Percentiles rank a stretch among this genome's conserved stretches.
phyloP scores from a whole-genome alignment of 352 stramenopile species.

The Phytophthora aleatoria region DNA sequence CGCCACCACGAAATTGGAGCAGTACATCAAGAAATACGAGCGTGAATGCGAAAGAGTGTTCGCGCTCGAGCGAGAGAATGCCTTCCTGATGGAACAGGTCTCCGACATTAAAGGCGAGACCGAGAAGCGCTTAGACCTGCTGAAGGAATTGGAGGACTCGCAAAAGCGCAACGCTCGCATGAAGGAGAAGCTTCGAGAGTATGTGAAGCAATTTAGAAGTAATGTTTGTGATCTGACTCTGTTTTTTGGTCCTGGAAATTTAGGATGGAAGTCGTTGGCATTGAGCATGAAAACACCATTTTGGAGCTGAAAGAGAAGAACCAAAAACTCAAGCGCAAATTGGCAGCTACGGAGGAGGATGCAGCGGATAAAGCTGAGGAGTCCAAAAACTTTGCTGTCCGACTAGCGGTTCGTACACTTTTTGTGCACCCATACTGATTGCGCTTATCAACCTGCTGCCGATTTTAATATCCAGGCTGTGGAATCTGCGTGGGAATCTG shows the following conservation, averaged over 20 bases:
- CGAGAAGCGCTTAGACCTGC: slow-evolving; percentile 70
- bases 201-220: neutral
- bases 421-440: neutral
- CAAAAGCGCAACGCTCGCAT: slow-evolving; percentile 71
- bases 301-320: slow-evolving; percentile 78
- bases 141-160: slow-evolving; percentile 71
- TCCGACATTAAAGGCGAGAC: slow-evolving; percentile 77
- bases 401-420: slow-evolving; percentile 54
- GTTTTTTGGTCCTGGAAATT: slow-evolving; percentile 1
- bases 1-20: slow-evolving; percentile 65
- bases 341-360: slow-evolving; percentile 50
- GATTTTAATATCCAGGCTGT: slow-evolving; percentile 48
- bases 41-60: slow-evolving; percentile 66
- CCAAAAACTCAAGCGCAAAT: slow-evolving; percentile 75
- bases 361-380: slow-evolving; percentile 64
- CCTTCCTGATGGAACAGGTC: slow-evolving; percentile 71
- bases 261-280: slow-evolving; percentile 71
- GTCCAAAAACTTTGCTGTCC: slow-evolving; percentile 66
- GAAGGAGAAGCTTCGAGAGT: slow-evolving; percentile 78
- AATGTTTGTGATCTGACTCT: neutral
- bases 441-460: neutral
- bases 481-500: slow-evolving; percentile 78
- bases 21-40: slow-evolving; percentile 86
- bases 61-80: slow-evolving; percentile 69
- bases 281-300: slow-evolving; percentile 77